These are phyloP conservation scores for Diplodia scrobiculata DNA, from an alignment of 2,329 filamentous ascomycete genomes.

Conservation along the genomic window DNA sequence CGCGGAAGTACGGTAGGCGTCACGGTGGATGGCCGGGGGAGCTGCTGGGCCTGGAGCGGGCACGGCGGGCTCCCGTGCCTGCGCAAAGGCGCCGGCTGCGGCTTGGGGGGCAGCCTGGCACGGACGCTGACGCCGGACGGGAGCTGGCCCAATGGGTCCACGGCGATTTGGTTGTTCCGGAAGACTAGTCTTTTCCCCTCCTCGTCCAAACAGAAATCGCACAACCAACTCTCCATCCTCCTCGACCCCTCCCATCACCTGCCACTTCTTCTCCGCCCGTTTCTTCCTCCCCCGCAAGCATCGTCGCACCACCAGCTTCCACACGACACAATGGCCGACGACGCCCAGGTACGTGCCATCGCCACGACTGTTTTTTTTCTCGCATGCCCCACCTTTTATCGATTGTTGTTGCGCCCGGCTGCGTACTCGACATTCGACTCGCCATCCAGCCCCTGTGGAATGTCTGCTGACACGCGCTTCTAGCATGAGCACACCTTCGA, in stretches of 20 bases:
- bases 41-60: slow-evolving; percentile 8
- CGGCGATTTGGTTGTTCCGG: slow-evolving; percentile 26
- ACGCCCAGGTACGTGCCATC: slow-evolving; percentile 61
- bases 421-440: slow-evolving; percentile 32
- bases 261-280: slow-evolving; percentile 32
- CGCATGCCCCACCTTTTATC: slow-evolving; percentile 45
- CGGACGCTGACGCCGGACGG: background rate
- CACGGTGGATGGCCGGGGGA: slow-evolving; percentile 12
- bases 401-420: slow-evolving; percentile 39
- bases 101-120: slow-evolving; percentile 8
- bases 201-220: slow-evolving; percentile 27
- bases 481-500: slow-evolving; percentile 75
- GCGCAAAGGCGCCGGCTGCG: slow-evolving; percentile 5
- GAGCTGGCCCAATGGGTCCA: slow-evolving; percentile 15
- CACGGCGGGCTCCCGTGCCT: background rate
- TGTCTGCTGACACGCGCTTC: slow-evolving; percentile 33
- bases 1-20: slow-evolving; percentile 19
- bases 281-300: slow-evolving; percentile 39
- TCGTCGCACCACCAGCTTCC: slow-evolving; percentile 40
- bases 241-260: slow-evolving; percentile 29
- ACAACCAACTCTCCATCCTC: slow-evolving; percentile 29
- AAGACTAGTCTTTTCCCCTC: slow-evolving; percentile 29
- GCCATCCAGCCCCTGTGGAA: background rate
- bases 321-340: slow-evolving; percentile 65
- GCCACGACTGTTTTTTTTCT: slow-evolving; percentile 30